Conservation (phyloP, 2,329 filamentous ascomycete species). For the Gyromitra esculenta region DNA sequence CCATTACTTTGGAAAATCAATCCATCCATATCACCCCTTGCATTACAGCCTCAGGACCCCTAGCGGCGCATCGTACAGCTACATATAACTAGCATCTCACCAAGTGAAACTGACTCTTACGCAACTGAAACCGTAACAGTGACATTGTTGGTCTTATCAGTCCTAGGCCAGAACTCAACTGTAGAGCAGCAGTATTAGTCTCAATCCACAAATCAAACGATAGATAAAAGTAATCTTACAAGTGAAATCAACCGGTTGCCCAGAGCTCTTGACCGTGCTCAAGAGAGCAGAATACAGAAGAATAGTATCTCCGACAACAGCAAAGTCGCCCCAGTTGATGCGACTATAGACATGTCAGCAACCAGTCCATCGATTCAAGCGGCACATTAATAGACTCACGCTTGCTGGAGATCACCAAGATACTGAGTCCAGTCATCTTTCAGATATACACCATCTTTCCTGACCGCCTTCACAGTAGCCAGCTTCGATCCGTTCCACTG, state of each 20-base stretch:
- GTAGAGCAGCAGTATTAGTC: slow-evolving; percentile 10
- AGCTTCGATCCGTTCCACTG: slow-evolving; percentile 66
- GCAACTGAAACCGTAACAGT: slow-evolving; percentile 26
- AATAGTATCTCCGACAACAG: slow-evolving; percentile 27
- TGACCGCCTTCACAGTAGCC: slow-evolving; percentile 66
- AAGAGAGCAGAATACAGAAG: slow-evolving; percentile 43
- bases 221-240: slow-evolving; percentile 12
- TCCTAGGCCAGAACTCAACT: slow-evolving; percentile 40
- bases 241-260: slow-evolving; percentile 40
- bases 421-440: slow-evolving; percentile 65
- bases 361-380: background rate
- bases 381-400: slow-evolving; percentile 10
- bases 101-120: background rate
- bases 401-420: slow-evolving; percentile 66
- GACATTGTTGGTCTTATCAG: slow-evolving; percentile 33
- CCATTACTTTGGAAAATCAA: background rate
- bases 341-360: slow-evolving; percentile 53
- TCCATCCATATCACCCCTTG: background rate
- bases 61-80: background rate
- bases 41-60: background rate
- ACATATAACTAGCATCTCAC: too few species aligned
- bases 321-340: slow-evolving; percentile 57
- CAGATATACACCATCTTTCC: slow-evolving; percentile 64
- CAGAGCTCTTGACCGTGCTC: slow-evolving; percentile 27
- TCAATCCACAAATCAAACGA: background rate